A percentile compares a stretch with the other conserved stretches of the same genome.
phyloP scores from a whole-genome alignment of 768 basidiomycete genomes.

The Leccinum uliginosum region DNA sequence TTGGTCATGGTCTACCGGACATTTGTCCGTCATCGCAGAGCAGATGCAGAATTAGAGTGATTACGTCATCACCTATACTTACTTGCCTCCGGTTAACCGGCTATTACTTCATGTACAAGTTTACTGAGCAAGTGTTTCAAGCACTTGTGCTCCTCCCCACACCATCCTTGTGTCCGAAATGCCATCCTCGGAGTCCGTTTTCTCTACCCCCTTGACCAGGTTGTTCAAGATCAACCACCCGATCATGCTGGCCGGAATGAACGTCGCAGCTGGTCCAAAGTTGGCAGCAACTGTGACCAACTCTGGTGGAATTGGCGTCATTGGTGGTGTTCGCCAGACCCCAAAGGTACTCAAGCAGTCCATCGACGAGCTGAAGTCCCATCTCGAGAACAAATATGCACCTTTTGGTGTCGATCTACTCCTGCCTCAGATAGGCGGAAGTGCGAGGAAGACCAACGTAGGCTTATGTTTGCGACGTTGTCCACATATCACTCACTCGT shows the following conservation, averaged over 20 bases:
- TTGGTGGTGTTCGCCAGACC: slow-evolving; percentile 74
- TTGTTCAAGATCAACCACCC: slow-evolving; percentile 80
- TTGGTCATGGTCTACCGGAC: slow-evolving; percentile 45
- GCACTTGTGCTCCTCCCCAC: neutral
- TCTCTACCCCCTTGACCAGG: slow-evolving; percentile 69
- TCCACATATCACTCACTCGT: neutral
- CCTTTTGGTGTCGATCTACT: slow-evolving; percentile 83
- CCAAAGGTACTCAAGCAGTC: slow-evolving; percentile 64
- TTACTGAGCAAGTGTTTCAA: neutral
- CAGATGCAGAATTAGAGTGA: neutral
- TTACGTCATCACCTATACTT: slow-evolving; percentile 14
- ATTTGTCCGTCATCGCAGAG: slow-evolving; percentile 33
- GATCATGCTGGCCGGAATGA: slow-evolving; percentile 81
- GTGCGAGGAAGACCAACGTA: slow-evolving; percentile 78
- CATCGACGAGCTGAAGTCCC: slow-evolving; percentile 69
- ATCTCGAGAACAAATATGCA: slow-evolving; percentile 70
- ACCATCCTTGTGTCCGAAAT: slow-evolving; percentile 32
- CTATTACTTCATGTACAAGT: neutral
- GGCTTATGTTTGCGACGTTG: slow-evolving; percentile 2
- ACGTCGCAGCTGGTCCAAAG: slow-evolving; percentile 80
- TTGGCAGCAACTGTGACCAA: slow-evolving; percentile 91
- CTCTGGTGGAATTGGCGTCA: slow-evolving; percentile 83
- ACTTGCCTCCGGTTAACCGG: neutral
- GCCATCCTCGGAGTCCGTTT: slow-evolving; percentile 62
- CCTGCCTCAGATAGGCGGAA: slow-evolving; percentile 78